Conservation (phyloP, 345 rosid species). For the Syzygium jambos region DNA sequence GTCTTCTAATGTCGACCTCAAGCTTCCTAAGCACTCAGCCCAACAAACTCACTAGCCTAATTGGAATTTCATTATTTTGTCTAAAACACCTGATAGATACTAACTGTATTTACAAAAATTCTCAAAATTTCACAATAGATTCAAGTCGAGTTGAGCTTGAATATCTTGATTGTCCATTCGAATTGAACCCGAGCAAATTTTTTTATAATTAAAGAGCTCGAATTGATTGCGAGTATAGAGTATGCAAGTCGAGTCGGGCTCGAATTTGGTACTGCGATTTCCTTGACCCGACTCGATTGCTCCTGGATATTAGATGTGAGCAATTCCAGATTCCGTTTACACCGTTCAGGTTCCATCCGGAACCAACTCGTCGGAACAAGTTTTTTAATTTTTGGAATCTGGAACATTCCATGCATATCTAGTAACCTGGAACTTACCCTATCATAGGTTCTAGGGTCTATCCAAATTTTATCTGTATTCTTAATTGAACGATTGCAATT, state of each 20-base stretch:
- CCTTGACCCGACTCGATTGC: not conserved
- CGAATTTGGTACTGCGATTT: not conserved
- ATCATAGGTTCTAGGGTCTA: not conserved
- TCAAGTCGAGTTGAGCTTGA: not conserved
- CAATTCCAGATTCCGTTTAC: accelerated
- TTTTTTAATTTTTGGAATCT: accelerated
- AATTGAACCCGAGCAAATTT: not conserved
- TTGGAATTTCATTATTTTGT: not conserved
- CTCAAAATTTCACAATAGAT: not conserved
- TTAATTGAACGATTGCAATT: too few relatives aligned
- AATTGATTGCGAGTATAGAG: not conserved
- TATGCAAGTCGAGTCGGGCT: not conserved
- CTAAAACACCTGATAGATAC: not conserved
- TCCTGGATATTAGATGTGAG: not conserved
- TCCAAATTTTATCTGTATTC: accelerated
- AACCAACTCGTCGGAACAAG: accelerated
- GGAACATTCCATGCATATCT: accelerated
- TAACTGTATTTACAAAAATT: too few relatives aligned
- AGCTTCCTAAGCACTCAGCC: not conserved
- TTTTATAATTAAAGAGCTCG: not conserved
- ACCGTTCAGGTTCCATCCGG: accelerated
- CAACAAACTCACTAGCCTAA: not conserved
- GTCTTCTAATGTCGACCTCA: not conserved
- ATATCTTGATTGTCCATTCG: not conserved
- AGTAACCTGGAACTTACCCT: accelerated